A percentile compares a stretch with the other conserved stretches of the same genome.
Conservation (phyloP, 2,329 filamentous ascomycete genomes). For the Trichoderma polysporum region DNA sequence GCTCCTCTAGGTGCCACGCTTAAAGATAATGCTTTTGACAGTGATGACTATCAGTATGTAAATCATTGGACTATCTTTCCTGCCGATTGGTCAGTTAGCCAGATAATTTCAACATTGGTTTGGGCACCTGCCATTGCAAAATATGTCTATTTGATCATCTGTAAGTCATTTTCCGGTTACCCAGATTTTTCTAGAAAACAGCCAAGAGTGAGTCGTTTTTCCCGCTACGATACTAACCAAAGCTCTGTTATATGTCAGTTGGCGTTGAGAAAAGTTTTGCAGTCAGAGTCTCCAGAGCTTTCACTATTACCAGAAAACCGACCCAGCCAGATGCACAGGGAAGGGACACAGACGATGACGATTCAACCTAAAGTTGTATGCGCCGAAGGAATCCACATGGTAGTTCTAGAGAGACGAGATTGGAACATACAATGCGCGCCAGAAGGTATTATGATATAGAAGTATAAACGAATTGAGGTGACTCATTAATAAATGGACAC, state of each 20-base stretch:
- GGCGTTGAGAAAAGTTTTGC: slow-evolving; percentile 3
- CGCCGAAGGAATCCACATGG: no score
- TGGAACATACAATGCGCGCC: no score
- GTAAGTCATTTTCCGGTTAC: neutral
- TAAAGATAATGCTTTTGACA: no score
- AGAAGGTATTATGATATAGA: no score
- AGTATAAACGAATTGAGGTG: no score
- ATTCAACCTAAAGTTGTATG: neutral
- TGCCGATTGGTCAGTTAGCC: neutral
- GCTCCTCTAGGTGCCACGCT: no score
- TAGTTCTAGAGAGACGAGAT: no score
- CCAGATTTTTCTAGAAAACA: neutral
- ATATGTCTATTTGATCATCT: slow-evolving; percentile 12
- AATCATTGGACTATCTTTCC: no score
- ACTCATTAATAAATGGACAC: no score
- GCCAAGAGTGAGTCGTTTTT: neutral
- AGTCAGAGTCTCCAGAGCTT: neutral
- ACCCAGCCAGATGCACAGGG: neutral
- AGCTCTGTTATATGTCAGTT: neutral
- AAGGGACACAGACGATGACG: neutral
- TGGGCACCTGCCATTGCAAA: slow-evolving; percentile 11
- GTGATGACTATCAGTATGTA: no score
- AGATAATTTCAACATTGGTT: slow-evolving; percentile 5
- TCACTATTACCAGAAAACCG: neutral
- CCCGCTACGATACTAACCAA: neutral